Base-by-base conservation (phyloP, 371 early-diverging fungal species). In the Encephalitozoon romaleae region DNA sequence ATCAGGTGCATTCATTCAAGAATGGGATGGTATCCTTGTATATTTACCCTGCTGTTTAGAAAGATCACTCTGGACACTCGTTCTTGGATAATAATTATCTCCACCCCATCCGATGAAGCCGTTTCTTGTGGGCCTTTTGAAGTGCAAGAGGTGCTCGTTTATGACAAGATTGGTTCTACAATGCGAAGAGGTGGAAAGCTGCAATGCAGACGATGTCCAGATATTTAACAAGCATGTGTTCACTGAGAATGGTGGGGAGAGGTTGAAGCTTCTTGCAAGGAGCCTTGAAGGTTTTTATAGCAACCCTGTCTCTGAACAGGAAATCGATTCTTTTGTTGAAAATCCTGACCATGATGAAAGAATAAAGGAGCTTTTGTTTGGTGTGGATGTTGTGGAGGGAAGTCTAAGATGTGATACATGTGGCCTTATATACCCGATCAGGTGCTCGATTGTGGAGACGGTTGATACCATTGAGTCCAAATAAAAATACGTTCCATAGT, bases 91-190 rank as follows among this genome's bases (percentile, higher is more conserved):
- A 21, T 21, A 47, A 47, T 47, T 21, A 47, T 47, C n/a, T 42
- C 2, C 49, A 47, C 49, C 49, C 49, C 49, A 18, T 34, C 6
- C 15, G 26, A 72, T 72, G 73, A 72, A 65, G 52, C 49, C 52
- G 30, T 72, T 72, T 64, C 39, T 72, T 23, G 49, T 52, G 25
- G 34, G 49, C 8, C 32, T 72, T 32, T 39, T 72, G 23, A 72
- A 72, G 65, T 72, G 73, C 52, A 63, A 72, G 51, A 72, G 42
- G 43, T 72, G 73, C 39, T n/a, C 73, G 30, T 72, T 72, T 28
- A 51, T 18, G 34, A 28, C 43, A n/a, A 72, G 12, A 9, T 34
- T 54, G 23, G 15, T 15, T 18, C 23, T 65, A 21, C 21, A 30
- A 26, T 38, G 38, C 26, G 38, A 65, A 12, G 32, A 64, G 42